Evolutionary conservation across 768 basidiomycete species (phyloP).

Genomic region (Kwoniella sp.): DNA sequence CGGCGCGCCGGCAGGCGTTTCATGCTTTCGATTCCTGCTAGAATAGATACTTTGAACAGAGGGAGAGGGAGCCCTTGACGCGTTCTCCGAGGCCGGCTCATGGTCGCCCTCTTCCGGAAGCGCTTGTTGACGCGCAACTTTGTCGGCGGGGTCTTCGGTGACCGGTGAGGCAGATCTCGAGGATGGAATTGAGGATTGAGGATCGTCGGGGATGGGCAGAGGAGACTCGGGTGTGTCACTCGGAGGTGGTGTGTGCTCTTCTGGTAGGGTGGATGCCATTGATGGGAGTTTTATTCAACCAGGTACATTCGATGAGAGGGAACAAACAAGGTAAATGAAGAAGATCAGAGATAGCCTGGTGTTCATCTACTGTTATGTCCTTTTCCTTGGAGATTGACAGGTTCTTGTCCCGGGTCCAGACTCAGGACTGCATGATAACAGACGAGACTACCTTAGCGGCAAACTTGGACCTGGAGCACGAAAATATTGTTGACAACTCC

Average conservation of each 20-base stretch:
- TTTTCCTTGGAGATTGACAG: no score
- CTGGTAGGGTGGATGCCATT: no score
- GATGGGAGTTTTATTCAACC: no score
- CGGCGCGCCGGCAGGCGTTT: not conserved
- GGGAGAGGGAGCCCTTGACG: not conserved
- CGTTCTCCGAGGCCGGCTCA: not conserved
- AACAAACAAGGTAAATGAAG: no score
- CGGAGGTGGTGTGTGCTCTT: not conserved
- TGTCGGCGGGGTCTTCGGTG: conserved; percentile 20
- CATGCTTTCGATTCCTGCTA: not conserved
- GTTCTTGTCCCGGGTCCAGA: no score
- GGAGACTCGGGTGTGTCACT: not conserved
- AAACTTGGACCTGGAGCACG: no score
- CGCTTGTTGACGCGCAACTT: conserved; percentile 20
- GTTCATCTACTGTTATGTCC: no score
- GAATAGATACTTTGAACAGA: not conserved
- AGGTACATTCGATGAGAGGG: no score
- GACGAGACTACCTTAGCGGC: no score
- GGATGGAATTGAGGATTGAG: not conserved
- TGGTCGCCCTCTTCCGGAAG: not conserved
- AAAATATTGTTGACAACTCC: no score
- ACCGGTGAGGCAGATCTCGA: not conserved
- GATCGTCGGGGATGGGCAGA: conserved; percentile 6
- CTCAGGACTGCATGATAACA: no score
- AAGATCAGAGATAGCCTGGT: no score